Evolutionary conservation across 169 alveolate species (phyloP), one percentile per base, ranked within the genome.

Genomic region (Babesia bigemina): DNA sequence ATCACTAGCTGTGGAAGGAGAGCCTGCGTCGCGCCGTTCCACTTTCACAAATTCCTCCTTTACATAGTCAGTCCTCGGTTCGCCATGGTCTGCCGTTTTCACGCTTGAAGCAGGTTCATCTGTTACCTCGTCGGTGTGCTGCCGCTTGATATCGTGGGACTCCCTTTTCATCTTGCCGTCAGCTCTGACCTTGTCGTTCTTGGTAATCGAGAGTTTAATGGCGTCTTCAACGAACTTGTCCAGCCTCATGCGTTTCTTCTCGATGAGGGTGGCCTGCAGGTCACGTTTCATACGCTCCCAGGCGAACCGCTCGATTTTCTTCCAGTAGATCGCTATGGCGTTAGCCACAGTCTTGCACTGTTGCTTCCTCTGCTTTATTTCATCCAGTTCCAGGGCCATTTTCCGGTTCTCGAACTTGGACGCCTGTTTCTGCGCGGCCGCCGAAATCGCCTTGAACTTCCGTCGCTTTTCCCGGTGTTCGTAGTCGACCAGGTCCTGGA

Each of bases 201-300:
- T 57, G 16, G 59, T 42, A 16, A 70, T 75, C 21, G 90, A 73
- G 17, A 83, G 45, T 65, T 89, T 89, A 26, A 89, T 89, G 7
- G 94, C 94, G 14, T 82, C 92, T 47, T 89, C 86, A 16, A 89
- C 90, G 65, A 89, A 89, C 57, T 83, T 89, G 59, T 89, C 89
- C 60, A 89, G 71, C 56, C 91, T 48, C 81, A 76, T 67, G 24
- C 87, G 87, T 47, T 89, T 89, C 75, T 89, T 85, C 67, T 89
- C 83, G 42, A 86, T 72, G 33, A 89, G 63, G 8, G 87, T 66
- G 24, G 79, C 73, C 69, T 89, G 90, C 52, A 89, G 70, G 48
- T 89, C 94, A 33, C 82, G 55, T 60, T 89, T 89, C 63, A 86
- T 70, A 33, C 85, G 86, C 60, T 89, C 94, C 94, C 94, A 89